Evolutionary conservation across 495 filamentous ascomycete genomes (phyloP).

Genomic region (Chaetomium tenue): DNA sequence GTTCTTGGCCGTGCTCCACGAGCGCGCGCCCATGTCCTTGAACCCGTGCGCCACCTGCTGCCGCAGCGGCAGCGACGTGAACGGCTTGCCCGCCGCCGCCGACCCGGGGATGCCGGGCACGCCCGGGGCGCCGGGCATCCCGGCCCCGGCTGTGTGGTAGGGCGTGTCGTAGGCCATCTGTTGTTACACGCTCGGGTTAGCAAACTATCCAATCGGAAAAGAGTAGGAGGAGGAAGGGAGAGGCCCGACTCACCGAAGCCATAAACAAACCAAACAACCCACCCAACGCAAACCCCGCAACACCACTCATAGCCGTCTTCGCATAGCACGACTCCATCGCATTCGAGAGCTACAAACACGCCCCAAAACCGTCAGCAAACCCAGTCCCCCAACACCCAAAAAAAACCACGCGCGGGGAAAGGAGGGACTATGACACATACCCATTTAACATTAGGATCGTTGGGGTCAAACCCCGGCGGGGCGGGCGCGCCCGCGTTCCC

Average conservation of each 20-base stretch:
- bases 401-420: too few relatives aligned
- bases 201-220: neutral
- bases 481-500: slow-evolving; percentile 16
- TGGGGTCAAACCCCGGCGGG: slow-evolving; percentile 35
- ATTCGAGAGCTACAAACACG: slow-evolving; percentile 35
- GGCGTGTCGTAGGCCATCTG: slow-evolving; percentile 43
- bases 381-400: too few relatives aligned
- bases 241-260: slow-evolving; percentile 65
- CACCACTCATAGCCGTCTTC: slow-evolving; percentile 79
- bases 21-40: slow-evolving; percentile 87
- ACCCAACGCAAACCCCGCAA: slow-evolving; percentile 85
- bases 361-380: neutral
- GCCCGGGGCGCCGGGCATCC: slow-evolving; percentile 10
- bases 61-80: slow-evolving; percentile 70
- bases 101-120: slow-evolving; percentile 19
- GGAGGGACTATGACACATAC: slow-evolving; percentile 6
- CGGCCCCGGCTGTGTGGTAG: slow-evolving; percentile 24
- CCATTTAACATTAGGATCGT: slow-evolving; percentile 46
- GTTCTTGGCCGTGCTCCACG: slow-evolving; percentile 85
- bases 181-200: neutral
- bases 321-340: slow-evolving; percentile 86
- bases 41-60: slow-evolving; percentile 82
- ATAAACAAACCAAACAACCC: slow-evolving; percentile 94
- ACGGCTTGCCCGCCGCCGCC: slow-evolving; percentile 36
- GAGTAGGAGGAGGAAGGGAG: neutral